Conservation (phyloP, 345 rosid genomes). For the Raphanus raphanistrum region DNA sequence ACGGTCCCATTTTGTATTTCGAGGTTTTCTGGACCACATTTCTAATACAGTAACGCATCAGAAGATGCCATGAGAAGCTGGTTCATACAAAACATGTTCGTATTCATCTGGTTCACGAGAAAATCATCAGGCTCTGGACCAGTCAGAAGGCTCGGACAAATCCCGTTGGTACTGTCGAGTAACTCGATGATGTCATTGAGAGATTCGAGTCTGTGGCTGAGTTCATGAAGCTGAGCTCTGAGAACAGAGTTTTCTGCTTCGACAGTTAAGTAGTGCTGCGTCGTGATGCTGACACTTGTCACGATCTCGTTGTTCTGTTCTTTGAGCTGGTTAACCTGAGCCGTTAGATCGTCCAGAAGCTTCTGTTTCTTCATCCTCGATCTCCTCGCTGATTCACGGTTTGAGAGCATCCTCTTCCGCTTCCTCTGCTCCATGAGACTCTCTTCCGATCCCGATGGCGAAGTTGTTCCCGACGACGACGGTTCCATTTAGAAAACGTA, state of each 20-base stretch:
- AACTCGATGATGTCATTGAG: constrained; percentile 61
- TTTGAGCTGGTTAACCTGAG: constrained; percentile 53
- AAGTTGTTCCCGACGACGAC: constrained; percentile 57
- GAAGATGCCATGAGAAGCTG: constrained; percentile 76
- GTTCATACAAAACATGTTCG: constrained; percentile 46
- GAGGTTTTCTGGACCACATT: constrained; percentile 25
- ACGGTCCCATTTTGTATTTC: constrained; percentile 21
- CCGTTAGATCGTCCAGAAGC: constrained; percentile 76
- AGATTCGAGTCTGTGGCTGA: constrained; percentile 65
- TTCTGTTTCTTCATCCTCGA: constrained; percentile 93
- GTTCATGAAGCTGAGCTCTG: constrained; percentile 72
- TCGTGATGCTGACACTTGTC: constrained; percentile 54
- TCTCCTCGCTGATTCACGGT: constrained; percentile 93
- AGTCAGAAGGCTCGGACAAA: constrained; percentile 25
- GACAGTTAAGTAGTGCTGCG: constrained; percentile 52
- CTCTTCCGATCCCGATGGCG: constrained; percentile 60
- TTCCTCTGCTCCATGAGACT: constrained; percentile 81
- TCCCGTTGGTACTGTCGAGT: constrained; percentile 36
- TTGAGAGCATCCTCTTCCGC: constrained; percentile 86
- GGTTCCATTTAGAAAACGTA: constrained; percentile 66
- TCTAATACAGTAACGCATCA: constrained; percentile 52
- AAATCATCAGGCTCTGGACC: constrained; percentile 38
- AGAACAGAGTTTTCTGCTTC: constrained; percentile 83
- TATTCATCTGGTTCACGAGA: constrained; percentile 47
- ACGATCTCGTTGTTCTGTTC: constrained; percentile 62